Evolutionary conservation across 2,329 filamentous ascomycete genomes (phyloP), one percentile per base, ranked within the genome.

Genomic region (Orbilia oligospora): DNA sequence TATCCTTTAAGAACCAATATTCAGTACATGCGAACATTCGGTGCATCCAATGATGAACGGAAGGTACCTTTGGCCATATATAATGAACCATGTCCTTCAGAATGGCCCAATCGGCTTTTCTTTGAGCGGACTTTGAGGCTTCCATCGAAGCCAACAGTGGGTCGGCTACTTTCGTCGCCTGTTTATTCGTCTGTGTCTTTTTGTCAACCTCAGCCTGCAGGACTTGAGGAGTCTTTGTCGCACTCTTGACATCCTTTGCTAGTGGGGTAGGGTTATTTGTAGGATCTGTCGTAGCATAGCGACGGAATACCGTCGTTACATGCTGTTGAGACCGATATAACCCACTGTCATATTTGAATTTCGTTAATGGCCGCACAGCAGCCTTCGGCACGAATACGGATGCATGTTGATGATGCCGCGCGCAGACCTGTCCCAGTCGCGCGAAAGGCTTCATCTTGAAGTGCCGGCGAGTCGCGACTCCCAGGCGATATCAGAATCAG

Each of bases 61-160:
- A 14, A 3, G 14, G 61, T 65, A 87, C 87, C 85, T 96, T 97
- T 22, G 96, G 96, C 96, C 96, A 99, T 22, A 99, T 87, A 84
- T 99, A 99, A 80, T 91, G 91, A 77, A 92, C 91, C 95, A 99
- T 98, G 84, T 99, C 95, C 85, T 92, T 97, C 88, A 99, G 96
- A 81, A 99, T 99, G 58, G 94, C 94, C 95, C 95, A 97, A 83
- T 99, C 96, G 8, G 94, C 95, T 86, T 94, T 97, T 82, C 96
- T 90, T 87, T 99, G 97, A 1, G 69, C 76, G 16, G 69, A 38
- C 27, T 78, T 78, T 0, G 75, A 78, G 3, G 68, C 46, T 69
- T 72, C 63, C 10, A 46, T 27, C 20, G 75, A 58, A 3, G 20
- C 63, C 12, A 72, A 24, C 18, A 78, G 22, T 16, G 75, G 75